Evolutionary conservation across 2,329 filamentous ascomycete species (phyloP).

Genomic region (Trichophyton rubrum): DNA sequence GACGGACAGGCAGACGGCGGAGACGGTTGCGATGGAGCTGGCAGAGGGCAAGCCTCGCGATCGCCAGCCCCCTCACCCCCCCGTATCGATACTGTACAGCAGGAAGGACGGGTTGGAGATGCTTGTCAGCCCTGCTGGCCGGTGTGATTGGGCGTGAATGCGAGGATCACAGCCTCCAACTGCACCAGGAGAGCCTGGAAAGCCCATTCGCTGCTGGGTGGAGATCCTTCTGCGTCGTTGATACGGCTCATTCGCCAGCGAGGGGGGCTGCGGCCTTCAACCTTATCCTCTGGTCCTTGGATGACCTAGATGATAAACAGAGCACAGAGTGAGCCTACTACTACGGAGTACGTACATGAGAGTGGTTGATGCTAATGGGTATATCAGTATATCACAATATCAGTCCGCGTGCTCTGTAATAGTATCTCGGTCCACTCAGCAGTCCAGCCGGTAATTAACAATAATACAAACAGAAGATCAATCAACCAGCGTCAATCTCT

Average conservation of each 20-base stretch:
- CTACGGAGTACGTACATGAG: background rate
- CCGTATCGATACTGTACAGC: background rate
- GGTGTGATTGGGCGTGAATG: background rate
- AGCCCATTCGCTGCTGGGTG: background rate
- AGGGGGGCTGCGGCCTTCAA: background rate
- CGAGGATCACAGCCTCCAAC: slow-evolving; percentile 1
- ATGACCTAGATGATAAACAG: too few species aligned
- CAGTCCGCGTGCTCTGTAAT: too few species aligned
- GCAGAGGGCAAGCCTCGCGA: background rate
- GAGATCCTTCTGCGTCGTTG: background rate
- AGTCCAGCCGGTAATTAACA: background rate
- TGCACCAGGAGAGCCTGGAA: background rate
- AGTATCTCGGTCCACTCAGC: too few species aligned
- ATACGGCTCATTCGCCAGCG: background rate
- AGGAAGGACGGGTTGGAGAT: background rate
- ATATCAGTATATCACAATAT: too few species aligned
- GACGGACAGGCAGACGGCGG: background rate
- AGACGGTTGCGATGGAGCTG: background rate
- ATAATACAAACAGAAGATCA: background rate
- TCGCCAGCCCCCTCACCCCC: background rate
- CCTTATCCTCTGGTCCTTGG: background rate
- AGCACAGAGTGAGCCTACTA: background rate
- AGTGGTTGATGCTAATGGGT: background rate
- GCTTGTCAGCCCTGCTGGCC: background rate
- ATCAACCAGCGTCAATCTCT: background rate